Base-by-base conservation (phyloP, 106 monocot genomes). In the Apostasia ramifera region DNA sequence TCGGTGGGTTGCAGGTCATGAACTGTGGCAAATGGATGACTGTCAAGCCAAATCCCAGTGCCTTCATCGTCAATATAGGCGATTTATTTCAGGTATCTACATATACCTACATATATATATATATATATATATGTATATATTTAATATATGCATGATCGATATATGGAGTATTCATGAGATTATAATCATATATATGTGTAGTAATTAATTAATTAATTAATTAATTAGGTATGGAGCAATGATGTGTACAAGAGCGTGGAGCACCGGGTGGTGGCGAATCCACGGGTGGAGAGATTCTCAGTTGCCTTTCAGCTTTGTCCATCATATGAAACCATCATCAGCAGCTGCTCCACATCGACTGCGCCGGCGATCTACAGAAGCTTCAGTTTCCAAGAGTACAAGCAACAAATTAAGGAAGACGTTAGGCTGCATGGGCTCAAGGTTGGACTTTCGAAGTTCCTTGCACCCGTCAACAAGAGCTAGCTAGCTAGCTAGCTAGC, bases 31-130 rank as follows among this genome's bases (percentile, higher is more conserved):
- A 61, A 9, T 85, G 85, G 85, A 58, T 81, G 51, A 53, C 77
- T 0, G 78, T 85, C 61, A 81, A 81, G 48, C 85, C 85, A 10
- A 81, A 74, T 40, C 66, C 67, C 8, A 48, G 57, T 40, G 73
- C 86, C n/a, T 71, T 86, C 48, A 58, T 82, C 57, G 45, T 82
- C 65, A 86, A 82, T 40, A 83, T 86, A 12, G 86, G 86, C 6
- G 86, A 86, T 44, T 56, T 86, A 41, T 82, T 82, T 11, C 55
- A 81, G 85, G 85, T 81, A 78, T 47, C 1, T 60, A 2, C 15
- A 53, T 43, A 51, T 9, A 52, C 4, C 4, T 10, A 6, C 52
- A 4, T 52, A 10, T 6, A 52, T 52, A 6, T 52, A 52, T 6
- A 52, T 10, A 6, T 52, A 6, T n/a, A n/a, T n/a, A 4, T 52